phyloP scores from a whole-genome alignment of 257 asterid species.

The Nicotiana noctiflora region DNA sequence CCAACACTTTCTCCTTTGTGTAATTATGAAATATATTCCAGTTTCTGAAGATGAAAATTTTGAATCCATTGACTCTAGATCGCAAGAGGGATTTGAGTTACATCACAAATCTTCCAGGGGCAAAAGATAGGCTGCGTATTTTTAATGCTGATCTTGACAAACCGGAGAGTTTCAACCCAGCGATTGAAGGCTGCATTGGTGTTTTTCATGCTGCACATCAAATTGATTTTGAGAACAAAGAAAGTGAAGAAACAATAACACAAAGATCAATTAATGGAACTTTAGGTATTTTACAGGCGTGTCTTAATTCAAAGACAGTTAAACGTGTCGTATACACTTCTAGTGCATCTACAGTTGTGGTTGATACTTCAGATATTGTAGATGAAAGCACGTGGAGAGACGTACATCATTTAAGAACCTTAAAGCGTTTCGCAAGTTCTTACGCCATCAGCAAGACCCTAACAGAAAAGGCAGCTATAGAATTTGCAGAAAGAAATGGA shows the following conservation, averaged over 20 bases:
- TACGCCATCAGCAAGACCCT: conserved; percentile 44
- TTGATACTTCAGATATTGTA: too few relatives aligned
- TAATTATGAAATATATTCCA: too few relatives aligned
- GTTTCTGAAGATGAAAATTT: not conserved
- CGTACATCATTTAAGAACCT: too few relatives aligned
- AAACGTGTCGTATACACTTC: conserved; percentile 46
- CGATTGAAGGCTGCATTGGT: conserved; percentile 57
- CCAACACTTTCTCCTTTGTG: too few relatives aligned
- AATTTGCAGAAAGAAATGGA: conserved; percentile 36
- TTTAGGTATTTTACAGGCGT: conserved; percentile 35
- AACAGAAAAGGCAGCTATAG: conserved; percentile 42
- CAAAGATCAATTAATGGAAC: conserved; percentile 18
- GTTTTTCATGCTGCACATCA: conserved; percentile 75
- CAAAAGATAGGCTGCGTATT: conserved; percentile 39
- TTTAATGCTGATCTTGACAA: conserved; percentile 47
- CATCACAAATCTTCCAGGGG: conserved; percentile 44
- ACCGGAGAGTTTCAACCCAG: conserved; percentile 33
- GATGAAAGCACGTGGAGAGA: too few relatives aligned
- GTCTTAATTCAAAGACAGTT: conserved; percentile 39
- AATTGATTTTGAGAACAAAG: conserved; percentile 38
- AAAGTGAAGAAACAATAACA: conserved; percentile 9
- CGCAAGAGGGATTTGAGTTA: conserved; percentile 35
- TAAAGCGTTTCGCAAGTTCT: not conserved
- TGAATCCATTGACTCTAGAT: conserved; percentile 17
- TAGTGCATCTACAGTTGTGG: conserved; percentile 26